These are phyloP conservation scores for Globisporangium solare DNA, from an alignment of 352 stramenopile genomes.

Conservation along the genomic window DNA sequence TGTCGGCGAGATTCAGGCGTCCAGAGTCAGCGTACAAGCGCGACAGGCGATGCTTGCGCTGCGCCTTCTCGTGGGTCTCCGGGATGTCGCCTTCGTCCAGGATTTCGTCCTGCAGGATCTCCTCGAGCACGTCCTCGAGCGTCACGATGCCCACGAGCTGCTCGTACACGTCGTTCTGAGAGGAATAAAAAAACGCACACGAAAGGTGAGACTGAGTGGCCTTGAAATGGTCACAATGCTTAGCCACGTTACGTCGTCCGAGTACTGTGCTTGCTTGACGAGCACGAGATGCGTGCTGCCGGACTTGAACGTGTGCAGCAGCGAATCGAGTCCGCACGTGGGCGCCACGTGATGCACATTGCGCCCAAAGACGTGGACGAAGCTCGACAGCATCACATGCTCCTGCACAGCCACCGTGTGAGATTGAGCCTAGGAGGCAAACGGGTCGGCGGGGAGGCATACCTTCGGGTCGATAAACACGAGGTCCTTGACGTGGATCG, in stretches of 20 bases:
- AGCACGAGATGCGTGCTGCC: conserved; percentile 92
- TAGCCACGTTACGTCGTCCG: conserved; percentile 20
- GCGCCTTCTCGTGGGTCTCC: conserved; percentile 27
- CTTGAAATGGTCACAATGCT: too few relatives aligned
- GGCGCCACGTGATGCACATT: conserved; percentile 79
- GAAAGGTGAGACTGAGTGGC: too few relatives aligned
- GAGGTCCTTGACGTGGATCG: conserved; percentile 98
- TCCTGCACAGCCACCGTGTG: conserved; percentile 25
- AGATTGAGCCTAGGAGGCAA: background rate
- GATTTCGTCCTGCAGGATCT: conserved; percentile 96
- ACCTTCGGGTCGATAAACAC: conserved; percentile 97
- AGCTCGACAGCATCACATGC: conserved; percentile 52
- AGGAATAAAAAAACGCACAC: conserved; percentile 3
- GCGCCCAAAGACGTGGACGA: conserved; percentile 65
- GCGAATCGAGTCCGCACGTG: conserved; percentile 90
- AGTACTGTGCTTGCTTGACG: conserved; percentile 90
- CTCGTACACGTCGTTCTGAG: conserved; percentile 85
- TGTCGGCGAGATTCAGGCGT: conserved; percentile 38
- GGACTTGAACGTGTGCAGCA: conserved; percentile 93
- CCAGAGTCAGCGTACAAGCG: conserved; percentile 39
- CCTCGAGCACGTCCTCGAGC: conserved; percentile 97
- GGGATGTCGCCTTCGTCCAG: conserved; percentile 93
- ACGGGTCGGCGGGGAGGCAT: too few relatives aligned
- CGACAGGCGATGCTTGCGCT: conserved; percentile 46
- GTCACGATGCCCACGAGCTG: conserved; percentile 97